A percentile compares a stretch with the other conserved stretches of the same genome.
Conservation (phyloP, 2,329 filamentous ascomycete species). For the Microdochium bolleyi region DNA sequence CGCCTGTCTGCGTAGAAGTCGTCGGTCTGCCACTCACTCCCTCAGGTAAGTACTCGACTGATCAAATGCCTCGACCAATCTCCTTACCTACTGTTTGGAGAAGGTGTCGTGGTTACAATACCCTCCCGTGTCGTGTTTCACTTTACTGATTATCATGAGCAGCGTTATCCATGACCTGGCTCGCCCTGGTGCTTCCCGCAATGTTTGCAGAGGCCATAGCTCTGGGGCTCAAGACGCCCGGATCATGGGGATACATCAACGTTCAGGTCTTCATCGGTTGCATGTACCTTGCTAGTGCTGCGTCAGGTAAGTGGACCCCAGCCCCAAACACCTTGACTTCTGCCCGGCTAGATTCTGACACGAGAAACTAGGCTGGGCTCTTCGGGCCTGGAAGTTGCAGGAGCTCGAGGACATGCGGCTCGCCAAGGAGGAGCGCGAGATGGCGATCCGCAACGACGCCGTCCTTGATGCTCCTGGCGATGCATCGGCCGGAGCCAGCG, state of each 20-base stretch:
- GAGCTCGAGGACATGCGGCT: slow-evolving; percentile 23
- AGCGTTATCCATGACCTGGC: slow-evolving; percentile 62
- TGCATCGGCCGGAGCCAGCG: not conserved
- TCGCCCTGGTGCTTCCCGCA: slow-evolving; percentile 61
- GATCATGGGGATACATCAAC: slow-evolving; percentile 37
- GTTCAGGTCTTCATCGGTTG: slow-evolving; percentile 52
- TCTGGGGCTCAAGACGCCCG: slow-evolving; percentile 39
- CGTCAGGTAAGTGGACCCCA: slow-evolving; percentile 26
- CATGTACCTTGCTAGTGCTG: slow-evolving; percentile 49
- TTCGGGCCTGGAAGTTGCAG: slow-evolving; percentile 34
- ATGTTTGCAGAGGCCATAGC: slow-evolving; percentile 62
- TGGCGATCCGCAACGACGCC: slow-evolving; percentile 16
- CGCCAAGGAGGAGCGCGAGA: slow-evolving; percentile 17
- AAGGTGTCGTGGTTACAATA: not conserved
- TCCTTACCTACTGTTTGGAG: too few relatives aligned
- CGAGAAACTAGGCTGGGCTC: slow-evolving; percentile 25
- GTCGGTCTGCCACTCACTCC: slow-evolving; percentile 63
- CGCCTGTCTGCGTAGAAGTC: slow-evolving; percentile 65
- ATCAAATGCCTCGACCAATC: too few relatives aligned
- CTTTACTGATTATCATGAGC: slow-evolving; percentile 3
- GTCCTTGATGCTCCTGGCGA: slow-evolving; percentile 4
- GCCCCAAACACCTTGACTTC: not conserved
- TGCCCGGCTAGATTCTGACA: slow-evolving; percentile 1
- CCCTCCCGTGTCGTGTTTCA: not conserved
- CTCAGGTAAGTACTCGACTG: slow-evolving; percentile 31